Percentiles rank a stretch among this genome's conserved stretches.
phyloP scores from a whole-genome alignment of 1,284 basidiomycete species.

The Trichosporon inkin region DNA sequence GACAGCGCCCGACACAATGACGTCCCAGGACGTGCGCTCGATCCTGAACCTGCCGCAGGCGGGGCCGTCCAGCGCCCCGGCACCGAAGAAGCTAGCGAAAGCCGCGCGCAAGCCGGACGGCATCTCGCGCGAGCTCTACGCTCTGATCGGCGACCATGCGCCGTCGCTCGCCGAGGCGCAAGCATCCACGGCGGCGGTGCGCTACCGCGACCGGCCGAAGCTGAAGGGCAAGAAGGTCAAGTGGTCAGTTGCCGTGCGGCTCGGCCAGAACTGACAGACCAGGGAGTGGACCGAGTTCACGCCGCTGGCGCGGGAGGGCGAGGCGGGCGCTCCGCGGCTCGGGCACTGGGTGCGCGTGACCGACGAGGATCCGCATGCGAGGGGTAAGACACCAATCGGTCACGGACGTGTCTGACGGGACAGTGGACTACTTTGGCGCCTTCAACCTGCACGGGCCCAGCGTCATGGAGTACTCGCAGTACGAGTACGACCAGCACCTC shows the following conservation, averaged over 20 bases:
- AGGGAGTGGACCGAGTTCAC: slow-evolving; percentile 74
- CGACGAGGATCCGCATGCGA: slow-evolving; percentile 33
- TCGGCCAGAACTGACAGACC: slow-evolving; percentile 5
- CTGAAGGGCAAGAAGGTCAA: slow-evolving; percentile 54
- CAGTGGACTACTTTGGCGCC: slow-evolving; percentile 42
- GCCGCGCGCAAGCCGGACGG: slow-evolving; percentile 66
- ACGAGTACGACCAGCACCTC: slow-evolving; percentile 80
- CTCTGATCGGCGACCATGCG: slow-evolving; percentile 85
- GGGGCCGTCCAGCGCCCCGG: slow-evolving; percentile 30
- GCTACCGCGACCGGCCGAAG: slow-evolving; percentile 75
- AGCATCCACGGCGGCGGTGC: slow-evolving; percentile 54
- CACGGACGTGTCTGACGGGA: slow-evolving; percentile 36
- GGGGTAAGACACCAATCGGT: slow-evolving; percentile 18
- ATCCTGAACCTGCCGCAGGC: slow-evolving; percentile 61
- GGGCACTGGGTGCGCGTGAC: slow-evolving; percentile 44
- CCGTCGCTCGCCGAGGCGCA: slow-evolving; percentile 62
- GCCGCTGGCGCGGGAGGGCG: slow-evolving; percentile 31
- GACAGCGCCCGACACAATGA: slow-evolving; percentile 35
- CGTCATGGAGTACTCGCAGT: slow-evolving; percentile 76
- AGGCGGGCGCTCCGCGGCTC: slow-evolving; percentile 22
- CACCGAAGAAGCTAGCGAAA: slow-evolving; percentile 45
- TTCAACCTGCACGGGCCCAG: slow-evolving; percentile 52
- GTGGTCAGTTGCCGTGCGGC: slow-evolving; percentile 53
- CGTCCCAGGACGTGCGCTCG: slow-evolving; percentile 70
- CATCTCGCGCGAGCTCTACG: slow-evolving; percentile 87